phyloP scores from a whole-genome alignment of 495 filamentous ascomycete genomes.

The Penicillium lividum region DNA sequence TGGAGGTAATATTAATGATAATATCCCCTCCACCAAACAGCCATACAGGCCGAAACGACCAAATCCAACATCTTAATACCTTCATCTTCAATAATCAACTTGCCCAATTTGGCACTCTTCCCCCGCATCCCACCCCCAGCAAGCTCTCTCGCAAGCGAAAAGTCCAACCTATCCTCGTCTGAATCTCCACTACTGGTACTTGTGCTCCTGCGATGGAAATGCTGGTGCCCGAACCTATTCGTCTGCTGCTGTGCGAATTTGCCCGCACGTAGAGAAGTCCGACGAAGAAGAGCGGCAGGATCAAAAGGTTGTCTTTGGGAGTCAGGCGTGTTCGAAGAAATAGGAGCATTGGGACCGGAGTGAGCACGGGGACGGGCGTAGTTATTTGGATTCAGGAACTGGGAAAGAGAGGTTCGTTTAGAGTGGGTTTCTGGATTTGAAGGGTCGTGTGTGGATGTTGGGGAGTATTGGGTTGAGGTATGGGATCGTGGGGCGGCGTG shows the following conservation, averaged over 20 bases:
- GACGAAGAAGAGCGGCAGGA: slow-evolving; percentile 17
- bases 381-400: slow-evolving; percentile 38
- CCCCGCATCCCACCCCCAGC: slow-evolving; percentile 82
- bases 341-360: slow-evolving; percentile 21
- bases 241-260: slow-evolving; percentile 25
- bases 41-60: slow-evolving; percentile 86
- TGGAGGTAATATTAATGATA: slow-evolving; percentile 49
- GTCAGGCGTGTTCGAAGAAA: neutral
- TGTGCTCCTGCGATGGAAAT: slow-evolving; percentile 13
- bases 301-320: slow-evolving; percentile 10
- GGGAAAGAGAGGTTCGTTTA: slow-evolving; percentile 36
- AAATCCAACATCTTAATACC: slow-evolving; percentile 95
- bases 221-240: slow-evolving; percentile 14
- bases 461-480: slow-evolving; percentile 10
- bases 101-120: slow-evolving; percentile 75
- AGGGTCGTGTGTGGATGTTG: slow-evolving; percentile 5
- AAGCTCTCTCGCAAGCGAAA: slow-evolving; percentile 73
- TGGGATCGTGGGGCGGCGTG: slow-evolving; percentile 26
- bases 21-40: slow-evolving; percentile 91
- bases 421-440: slow-evolving; percentile 17
- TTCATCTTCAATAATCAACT: slow-evolving; percentile 72
- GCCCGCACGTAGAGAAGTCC: slow-evolving; percentile 20
- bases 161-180: slow-evolving; percentile 57
- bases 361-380: slow-evolving; percentile 32
- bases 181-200: slow-evolving; percentile 28